Evolutionary conservation across 805 yeast genomes (phyloP), one percentile per base, ranked within the genome.

Genomic region (Pichia paraexigua): DNA sequence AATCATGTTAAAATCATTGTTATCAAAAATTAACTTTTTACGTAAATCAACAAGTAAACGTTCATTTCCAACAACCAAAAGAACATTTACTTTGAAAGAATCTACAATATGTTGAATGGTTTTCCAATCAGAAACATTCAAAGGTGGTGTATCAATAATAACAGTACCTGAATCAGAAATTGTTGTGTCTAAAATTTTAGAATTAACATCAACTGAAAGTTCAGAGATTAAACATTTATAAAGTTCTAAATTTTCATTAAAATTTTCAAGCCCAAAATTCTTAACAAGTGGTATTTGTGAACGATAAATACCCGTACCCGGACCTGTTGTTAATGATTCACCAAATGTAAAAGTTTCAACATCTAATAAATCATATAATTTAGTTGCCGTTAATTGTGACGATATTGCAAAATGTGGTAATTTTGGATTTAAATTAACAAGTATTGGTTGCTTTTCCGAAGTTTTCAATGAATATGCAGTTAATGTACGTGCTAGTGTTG

Each of bases 281-380:
- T 85, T 83, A 10, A 86, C 92, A n/a, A 85, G 65, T 0, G 98
- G 97, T 65, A 88, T 95, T 64, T 88, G 87, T n/a, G 87, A 87
- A 64, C 87, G 91, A 56, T 85, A 81, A 54, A 76, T 71, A 1
- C 91, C 81, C 1, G 87, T 80, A 43, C 95, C 94, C 1, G 87
- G 80, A 43, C 95, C 94, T 12, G 87, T 82, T 0, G 90, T 80
- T 54, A 82, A 74, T 24, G 86, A 80, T 46, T 88, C 87, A 55
- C 95, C 96, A 72, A 95, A 85, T 21, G 79, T 76, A 17, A 71
- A 68, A 45, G 75, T 69, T 60, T 87, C 92, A 20, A 87, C 79
- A 60, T 94, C 96, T 37, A 91, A 71, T 41, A 82, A 70, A 61
- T 88, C 96, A 43, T 90, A 82, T 15, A 91, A 75, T 0, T 95